Percentiles rank a stretch among this genome's conserved stretches.
phyloP scores from a whole-genome alignment of 371 early-diverging fungal genomes.

The Homolaphlyctis polyrhiza region DNA sequence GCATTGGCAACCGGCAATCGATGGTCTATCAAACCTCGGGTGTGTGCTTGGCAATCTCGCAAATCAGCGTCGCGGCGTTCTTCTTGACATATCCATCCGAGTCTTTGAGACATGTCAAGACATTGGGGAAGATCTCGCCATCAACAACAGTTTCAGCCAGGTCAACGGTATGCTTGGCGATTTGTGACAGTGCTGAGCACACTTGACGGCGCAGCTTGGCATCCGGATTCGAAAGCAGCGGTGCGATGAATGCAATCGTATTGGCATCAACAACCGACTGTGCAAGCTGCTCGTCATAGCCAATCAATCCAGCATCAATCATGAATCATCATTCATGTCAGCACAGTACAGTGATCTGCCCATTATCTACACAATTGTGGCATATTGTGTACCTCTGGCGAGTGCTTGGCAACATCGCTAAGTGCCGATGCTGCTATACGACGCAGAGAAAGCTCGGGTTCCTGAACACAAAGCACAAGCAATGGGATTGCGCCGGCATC shows the following conservation, averaged over 20 bases:
- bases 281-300: slow-evolving; percentile 37
- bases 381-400: slow-evolving; percentile 44
- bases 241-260: slow-evolving; percentile 40
- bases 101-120: slow-evolving; percentile 40
- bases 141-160: slow-evolving; percentile 52
- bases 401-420: slow-evolving; percentile 47
- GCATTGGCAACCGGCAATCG: too few species aligned
- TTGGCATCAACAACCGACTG: slow-evolving; percentile 49
- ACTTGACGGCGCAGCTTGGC: slow-evolving; percentile 50
- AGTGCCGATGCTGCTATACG: slow-evolving; percentile 52
- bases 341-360: too few species aligned
- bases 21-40: slow-evolving; percentile 49
- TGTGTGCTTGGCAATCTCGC: slow-evolving; percentile 54
- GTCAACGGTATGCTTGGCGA: slow-evolving; percentile 52
- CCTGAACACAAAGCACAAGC: slow-evolving; percentile 51
- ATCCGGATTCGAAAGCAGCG: slow-evolving; percentile 41
- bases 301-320: too few species aligned
- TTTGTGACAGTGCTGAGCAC: slow-evolving; percentile 41
- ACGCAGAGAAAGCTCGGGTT: slow-evolving; percentile 44
- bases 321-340: too few species aligned
- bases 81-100: slow-evolving; percentile 41
- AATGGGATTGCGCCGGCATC: slow-evolving; percentile 51
- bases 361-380: too few species aligned
- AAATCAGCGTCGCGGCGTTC: slow-evolving; percentile 47
- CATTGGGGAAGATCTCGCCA: slow-evolving; percentile 48